Base-by-base conservation (phyloP, 441 rosid genomes). In the California macrophylla region DNA sequence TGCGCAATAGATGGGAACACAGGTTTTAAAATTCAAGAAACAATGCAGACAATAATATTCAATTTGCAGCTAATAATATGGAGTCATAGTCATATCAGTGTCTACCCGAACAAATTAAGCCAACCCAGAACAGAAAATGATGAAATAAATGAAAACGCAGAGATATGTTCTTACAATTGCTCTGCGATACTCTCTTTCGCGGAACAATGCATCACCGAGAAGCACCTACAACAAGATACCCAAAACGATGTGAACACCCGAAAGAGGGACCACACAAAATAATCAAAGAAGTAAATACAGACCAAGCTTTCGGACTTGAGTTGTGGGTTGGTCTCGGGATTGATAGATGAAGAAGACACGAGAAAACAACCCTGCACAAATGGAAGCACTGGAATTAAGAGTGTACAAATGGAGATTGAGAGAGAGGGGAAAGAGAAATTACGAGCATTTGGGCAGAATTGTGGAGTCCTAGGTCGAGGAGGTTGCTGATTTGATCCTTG, bases 291-390 rank as follows among this genome's bases (percentile, higher is more conserved):
- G 67, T 0, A 64, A 69, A 32, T 30, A 40, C 63, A n/a, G 10
- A 93, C 98, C 89, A 89, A 85, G 83, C 85, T 89, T 75, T 94
- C 97, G 9, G 97, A 92, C 67, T 91, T 94, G 79, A 87, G 86
- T 64, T 90, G 96, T 25, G 97, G 91, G 71, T 73, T 86, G 63
- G 93, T 75, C 71, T 94, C 98, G 47, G 85, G 75, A 68, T 82
- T 89, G 64, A 79, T 81, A 15, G 89, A 72, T 64, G 96, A 85
- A 1, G 97, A 89, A 0, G 98, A 91, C 38, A 88, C 96, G 24
- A 94, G 88, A 66, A 94, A 94, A 72, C 86, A 81, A 4, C 96
- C 97, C 98, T 91, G 83, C 64, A 62, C 32, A 40, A 38, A 45
- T 23, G 64, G 28, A 76, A 77, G 16, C 0, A 20, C 25, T 26